Percentiles rank a stretch among this genome's conserved stretches.
Evolutionary conservation across 148 eudicot species (phyloP).

Genomic region (Limonium bicolor): DNA sequence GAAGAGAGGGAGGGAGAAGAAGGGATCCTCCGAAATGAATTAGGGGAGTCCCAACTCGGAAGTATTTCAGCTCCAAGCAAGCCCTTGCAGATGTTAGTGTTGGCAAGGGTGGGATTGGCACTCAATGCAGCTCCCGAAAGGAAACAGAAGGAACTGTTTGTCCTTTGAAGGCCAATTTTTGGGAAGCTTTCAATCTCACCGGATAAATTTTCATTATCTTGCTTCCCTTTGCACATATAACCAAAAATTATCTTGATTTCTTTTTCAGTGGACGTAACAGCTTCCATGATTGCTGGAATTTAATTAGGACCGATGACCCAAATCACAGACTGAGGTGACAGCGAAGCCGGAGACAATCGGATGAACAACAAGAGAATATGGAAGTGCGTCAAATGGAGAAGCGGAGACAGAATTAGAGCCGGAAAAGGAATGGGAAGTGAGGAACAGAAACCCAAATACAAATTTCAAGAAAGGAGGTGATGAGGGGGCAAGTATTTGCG

Average conservation of each 20-base stretch:
- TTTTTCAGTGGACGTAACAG: constrained; percentile 26
- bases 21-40: constrained; percentile 68
- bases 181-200: constrained; percentile 28
- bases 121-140: constrained; percentile 89
- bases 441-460: too few species aligned
- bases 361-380: too few species aligned
- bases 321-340: too few species aligned
- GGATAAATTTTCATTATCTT: constrained; percentile 15
- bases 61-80: constrained; percentile 70
- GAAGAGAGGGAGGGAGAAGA: constrained; percentile 78
- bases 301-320: too few species aligned
- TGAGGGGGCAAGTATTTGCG: too few species aligned
- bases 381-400: too few species aligned
- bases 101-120: constrained; percentile 82
- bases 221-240: constrained; percentile 48
- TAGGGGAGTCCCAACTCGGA: constrained; percentile 83
- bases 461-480: too few species aligned
- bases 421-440: too few species aligned
- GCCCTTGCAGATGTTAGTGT: constrained; percentile 89
- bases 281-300: constrained; percentile 40
- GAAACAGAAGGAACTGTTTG: constrained; percentile 61
- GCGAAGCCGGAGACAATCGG: too few species aligned
- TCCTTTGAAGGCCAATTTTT: constrained; percentile 31
- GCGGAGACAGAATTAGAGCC: too few species aligned
- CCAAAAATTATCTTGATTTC: constrained; percentile 83